Base-by-base conservation (phyloP, 176 grass and related monocot species). In the Poa annua region DNA sequence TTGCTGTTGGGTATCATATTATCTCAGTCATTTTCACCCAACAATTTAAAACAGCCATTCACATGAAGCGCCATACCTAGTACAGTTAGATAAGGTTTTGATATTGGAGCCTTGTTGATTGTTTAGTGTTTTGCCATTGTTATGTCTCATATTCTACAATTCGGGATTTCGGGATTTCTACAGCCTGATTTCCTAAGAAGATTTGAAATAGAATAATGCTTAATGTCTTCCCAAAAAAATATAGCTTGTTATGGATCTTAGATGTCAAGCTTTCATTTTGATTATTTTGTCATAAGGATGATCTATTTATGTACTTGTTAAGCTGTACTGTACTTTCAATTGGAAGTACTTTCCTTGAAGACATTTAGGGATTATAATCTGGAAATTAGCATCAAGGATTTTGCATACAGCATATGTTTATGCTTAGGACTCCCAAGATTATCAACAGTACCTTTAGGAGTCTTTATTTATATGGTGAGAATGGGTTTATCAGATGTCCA, bases 371-470 rank as follows among this genome's bases (percentile, higher is more conserved):
- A 35, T 5, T 78, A 67, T 38, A 49, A 54, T 36, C 17, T 57
- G 62, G 15, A 77, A 82, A 82, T 76, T 61, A n/a, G 7, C 11
- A 36, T 25, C 63, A 69, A 67, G 7, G 49, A 20, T 81, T 87
- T 74, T 49, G 19, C 5, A 19, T 71, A 9, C 13, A 63, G n/a
- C 11, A 13, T 45, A 2, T 80, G 74, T 44, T 17, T 3, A 86
- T 73, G 62, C 21, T 54, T 33, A 24, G 21, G 55, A 63, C n/a
- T 73, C 17, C 0, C 17, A 80, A 80, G 21, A 39, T 79, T 20
- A n/a, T 54, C 3, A 0, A 55, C 29, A 15, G 17, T 34, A 47
- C 20, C 55, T 71, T 71, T 71, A 36, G 12, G 64, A 69, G 13
- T 12, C 50, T 81, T 55, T 71, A 21, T 70, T 55, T 71, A 21